A percentile compares a stretch with the other conserved stretches of the same genome.
phyloP scores from a whole-genome alignment of 2,329 filamentous ascomycete species.

The Grosmannia clavigera region DNA sequence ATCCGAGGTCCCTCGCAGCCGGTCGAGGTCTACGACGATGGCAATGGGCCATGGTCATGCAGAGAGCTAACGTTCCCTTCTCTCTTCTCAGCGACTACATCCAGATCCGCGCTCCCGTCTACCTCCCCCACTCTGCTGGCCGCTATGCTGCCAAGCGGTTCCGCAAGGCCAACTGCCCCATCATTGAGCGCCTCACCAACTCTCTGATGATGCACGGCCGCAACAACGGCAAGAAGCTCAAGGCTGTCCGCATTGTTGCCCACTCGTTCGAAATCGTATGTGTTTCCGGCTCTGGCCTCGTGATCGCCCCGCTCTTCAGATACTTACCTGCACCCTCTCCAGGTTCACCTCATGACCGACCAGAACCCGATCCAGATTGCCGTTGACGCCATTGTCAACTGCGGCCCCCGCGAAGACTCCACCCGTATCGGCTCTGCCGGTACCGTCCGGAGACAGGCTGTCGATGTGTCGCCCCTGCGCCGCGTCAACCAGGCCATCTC shows the following conservation, averaged over 20 bases:
- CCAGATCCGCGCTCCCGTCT: conserved; percentile 97
- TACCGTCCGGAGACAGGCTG: conserved; percentile 99
- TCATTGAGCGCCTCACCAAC: conserved; percentile 99
- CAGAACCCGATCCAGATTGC: conserved; percentile 99
- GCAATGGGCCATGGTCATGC: neutral
- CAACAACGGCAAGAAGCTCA: conserved; percentile 99
- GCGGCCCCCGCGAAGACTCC: conserved; percentile 98
- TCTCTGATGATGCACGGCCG: conserved; percentile 99
- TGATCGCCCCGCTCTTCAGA: neutral
- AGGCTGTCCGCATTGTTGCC: conserved; percentile 98
- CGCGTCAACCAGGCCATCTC: conserved; percentile 99
- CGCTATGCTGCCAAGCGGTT: conserved; percentile 99
- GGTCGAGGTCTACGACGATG: no score
- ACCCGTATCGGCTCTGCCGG: conserved; percentile 98
- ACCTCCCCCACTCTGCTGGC: conserved; percentile 96
- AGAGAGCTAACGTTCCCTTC: neutral
- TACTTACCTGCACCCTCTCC: neutral
- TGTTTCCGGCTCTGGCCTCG: neutral
- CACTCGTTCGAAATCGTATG: conserved; percentile 98
- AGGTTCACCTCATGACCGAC: conserved; percentile 99
- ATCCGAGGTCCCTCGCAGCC: neutral
- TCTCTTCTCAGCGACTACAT: conserved; percentile 76
- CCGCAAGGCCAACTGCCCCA: conserved; percentile 99
- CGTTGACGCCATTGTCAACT: conserved; percentile 99
- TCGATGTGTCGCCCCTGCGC: conserved; percentile 98